A percentile compares a stretch with the other conserved stretches of the same genome.
These are phyloP conservation scores for Xylaria sp. DNA, from an alignment of 2,329 filamentous ascomycete species.

Conservation along the genomic window DNA sequence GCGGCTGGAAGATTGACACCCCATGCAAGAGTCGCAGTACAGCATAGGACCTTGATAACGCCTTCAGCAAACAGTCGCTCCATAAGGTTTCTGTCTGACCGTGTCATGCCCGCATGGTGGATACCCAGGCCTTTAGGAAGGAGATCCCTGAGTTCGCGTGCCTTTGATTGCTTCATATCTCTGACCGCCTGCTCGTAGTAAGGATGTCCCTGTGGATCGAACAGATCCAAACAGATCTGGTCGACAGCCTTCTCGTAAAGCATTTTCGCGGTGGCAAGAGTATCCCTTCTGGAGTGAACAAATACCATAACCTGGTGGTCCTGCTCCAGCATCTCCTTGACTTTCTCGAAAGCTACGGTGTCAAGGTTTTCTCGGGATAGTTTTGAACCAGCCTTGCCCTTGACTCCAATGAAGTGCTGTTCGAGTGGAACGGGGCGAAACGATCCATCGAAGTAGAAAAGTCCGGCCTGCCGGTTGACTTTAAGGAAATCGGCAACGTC, in stretches of 20 bases:
- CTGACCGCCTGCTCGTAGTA: conserved; percentile 81
- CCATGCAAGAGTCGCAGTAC: conserved; percentile 97
- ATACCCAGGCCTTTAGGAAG: conserved; percentile 91
- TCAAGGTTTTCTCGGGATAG: conserved; percentile 91
- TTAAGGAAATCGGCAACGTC: conserved; percentile 97
- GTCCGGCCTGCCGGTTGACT: conserved; percentile 89
- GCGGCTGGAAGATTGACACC: conserved; percentile 98
- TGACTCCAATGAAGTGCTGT: conserved; percentile 97
- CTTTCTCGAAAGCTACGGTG: conserved; percentile 88
- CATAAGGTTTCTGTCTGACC: conserved; percentile 94
- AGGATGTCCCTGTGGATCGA: conserved; percentile 83
- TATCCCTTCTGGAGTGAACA: conserved; percentile 96
- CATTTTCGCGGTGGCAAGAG: conserved; percentile 85
- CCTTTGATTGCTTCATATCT: conserved; percentile 87
- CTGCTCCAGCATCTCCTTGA: conserved; percentile 86
- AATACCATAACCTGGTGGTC: conserved; percentile 99
- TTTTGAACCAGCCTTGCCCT: conserved; percentile 85
- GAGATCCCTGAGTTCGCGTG: conserved; percentile 87
- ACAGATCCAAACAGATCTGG: conserved; percentile 79
- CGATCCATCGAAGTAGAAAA: conserved; percentile 97
- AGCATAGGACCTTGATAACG: conserved; percentile 96
- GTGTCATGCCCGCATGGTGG: conserved; percentile 96
- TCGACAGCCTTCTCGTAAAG: conserved; percentile 88
- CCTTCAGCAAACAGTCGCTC: conserved; percentile 91
- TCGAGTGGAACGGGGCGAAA: conserved; percentile 96